Conservation (phyloP, 129 eudicot genomes). For the Heracleum sosnowskyi region DNA sequence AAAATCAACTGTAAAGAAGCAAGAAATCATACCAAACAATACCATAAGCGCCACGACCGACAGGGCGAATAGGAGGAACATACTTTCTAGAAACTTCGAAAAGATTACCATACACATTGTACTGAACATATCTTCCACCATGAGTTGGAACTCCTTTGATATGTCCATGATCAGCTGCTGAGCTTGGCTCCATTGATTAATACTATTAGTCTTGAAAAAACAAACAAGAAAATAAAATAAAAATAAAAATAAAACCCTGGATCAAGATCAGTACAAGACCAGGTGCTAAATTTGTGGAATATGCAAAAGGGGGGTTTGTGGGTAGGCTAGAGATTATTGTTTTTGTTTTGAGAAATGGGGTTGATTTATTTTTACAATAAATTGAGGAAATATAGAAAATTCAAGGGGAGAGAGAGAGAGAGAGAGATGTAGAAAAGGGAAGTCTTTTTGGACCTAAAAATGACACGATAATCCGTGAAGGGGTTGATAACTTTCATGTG, state of each 20-base stretch:
- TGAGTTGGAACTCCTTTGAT: conserved; percentile 66
- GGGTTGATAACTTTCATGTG: background rate
- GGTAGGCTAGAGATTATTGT: background rate
- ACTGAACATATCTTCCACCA: conserved; percentile 84
- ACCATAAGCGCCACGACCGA: conserved; percentile 88
- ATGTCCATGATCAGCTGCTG: conserved; percentile 43
- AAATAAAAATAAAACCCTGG: no score
- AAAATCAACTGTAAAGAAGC: background rate
- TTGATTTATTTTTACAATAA: no score
- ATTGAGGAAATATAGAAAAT: background rate
- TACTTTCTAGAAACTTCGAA: conserved; percentile 88
- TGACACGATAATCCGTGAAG: background rate
- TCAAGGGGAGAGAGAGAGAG: background rate
- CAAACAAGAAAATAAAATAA: background rate
- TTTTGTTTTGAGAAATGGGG: background rate
- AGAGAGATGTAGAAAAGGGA: no score
- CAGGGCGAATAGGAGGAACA: conserved; percentile 84
- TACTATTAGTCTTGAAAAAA: background rate
- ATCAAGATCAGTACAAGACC: no score
- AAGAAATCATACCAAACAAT: conserved; percentile 60
- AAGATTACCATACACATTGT: conserved; percentile 80
- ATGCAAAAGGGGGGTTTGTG: background rate
- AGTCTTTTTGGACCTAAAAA: background rate
- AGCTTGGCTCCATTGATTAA: conserved; percentile 37
- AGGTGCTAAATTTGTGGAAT: background rate